These are phyloP conservation scores for Triticum urartu DNA, from an alignment of 176 grass and related monocot genomes.

Conservation along the genomic window DNA sequence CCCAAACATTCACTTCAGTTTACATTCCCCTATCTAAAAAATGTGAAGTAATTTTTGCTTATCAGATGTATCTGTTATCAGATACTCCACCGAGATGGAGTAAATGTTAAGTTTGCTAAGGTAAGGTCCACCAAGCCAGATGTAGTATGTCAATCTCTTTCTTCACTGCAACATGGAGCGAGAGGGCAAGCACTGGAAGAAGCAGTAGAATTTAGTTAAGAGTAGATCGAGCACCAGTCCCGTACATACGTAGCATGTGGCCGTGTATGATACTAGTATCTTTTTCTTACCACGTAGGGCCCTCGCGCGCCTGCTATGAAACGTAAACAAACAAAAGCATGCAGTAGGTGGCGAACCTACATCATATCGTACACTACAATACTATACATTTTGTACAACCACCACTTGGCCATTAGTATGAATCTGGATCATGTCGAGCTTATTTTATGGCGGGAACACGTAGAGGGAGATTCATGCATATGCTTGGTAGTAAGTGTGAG, in stretches of 20 bases:
- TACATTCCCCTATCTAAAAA: no score
- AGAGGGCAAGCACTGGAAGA: neutral
- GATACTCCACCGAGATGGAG: no score
- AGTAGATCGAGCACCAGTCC: neutral
- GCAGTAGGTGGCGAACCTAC: slow-evolving; percentile 6
- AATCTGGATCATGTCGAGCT: neutral
- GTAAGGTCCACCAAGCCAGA: no score
- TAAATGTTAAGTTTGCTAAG: no score
- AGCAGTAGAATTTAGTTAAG: neutral
- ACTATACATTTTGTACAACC: neutral
- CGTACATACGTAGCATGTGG: slow-evolving; percentile 32
- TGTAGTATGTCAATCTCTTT: neutral
- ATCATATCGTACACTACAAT: neutral
- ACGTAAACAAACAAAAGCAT: slow-evolving; percentile 27
- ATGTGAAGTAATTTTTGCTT: no score
- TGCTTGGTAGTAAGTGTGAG: neutral
- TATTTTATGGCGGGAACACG: neutral
- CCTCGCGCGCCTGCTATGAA: neutral
- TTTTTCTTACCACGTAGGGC: slow-evolving; percentile 3
- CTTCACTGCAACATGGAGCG: neutral
- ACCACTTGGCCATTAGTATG: neutral
- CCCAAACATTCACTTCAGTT: no score
- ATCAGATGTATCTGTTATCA: no score
- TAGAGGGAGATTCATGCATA: neutral
- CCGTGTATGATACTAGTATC: neutral